Evolutionary conservation across 768 basidiomycete genomes (phyloP).

Genomic region (Piloderma croceum): DNA sequence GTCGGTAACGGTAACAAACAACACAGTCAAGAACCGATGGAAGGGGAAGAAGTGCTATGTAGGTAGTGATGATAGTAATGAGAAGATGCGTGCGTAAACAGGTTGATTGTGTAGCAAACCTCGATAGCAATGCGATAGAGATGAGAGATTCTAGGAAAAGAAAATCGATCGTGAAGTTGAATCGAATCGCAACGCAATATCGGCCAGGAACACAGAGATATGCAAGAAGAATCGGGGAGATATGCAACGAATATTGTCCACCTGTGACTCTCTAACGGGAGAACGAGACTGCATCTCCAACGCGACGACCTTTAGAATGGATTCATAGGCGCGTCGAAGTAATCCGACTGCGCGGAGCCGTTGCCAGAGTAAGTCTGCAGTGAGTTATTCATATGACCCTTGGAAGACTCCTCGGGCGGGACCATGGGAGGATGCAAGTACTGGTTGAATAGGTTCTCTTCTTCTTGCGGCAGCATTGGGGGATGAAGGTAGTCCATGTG

Average conservation of each 20-base stretch:
- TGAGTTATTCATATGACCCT: constrained; percentile 14
- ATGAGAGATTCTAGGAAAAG: background rate
- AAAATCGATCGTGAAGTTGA: background rate
- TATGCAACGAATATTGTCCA: background rate
- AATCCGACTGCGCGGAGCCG: constrained; percentile 31
- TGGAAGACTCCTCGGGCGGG: constrained; percentile 35
- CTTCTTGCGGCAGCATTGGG: constrained; percentile 56
- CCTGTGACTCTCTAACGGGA: background rate
- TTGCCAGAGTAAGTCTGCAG: constrained; percentile 30
- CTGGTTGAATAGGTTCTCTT: constrained; percentile 52
- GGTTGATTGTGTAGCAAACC: constrained; percentile 7
- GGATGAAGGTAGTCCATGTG: constrained; percentile 72
- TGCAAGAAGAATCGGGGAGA: background rate
- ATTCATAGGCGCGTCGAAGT: constrained; percentile 6
- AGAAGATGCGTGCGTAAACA: constrained; percentile 1
- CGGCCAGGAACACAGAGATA: background rate
- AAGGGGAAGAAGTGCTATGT: constrained; percentile 6
- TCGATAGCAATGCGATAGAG: constrained; percentile 5
- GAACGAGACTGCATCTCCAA: background rate
- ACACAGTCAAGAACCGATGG: constrained; percentile 3
- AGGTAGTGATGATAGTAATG: background rate
- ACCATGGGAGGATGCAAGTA: constrained; percentile 56
- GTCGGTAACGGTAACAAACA: background rate
- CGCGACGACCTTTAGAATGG: background rate
- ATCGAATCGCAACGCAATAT: background rate